Base-by-base conservation (phyloP, 108 stramenopile genomes). In the Stephanodiscus minutulus region DNA sequence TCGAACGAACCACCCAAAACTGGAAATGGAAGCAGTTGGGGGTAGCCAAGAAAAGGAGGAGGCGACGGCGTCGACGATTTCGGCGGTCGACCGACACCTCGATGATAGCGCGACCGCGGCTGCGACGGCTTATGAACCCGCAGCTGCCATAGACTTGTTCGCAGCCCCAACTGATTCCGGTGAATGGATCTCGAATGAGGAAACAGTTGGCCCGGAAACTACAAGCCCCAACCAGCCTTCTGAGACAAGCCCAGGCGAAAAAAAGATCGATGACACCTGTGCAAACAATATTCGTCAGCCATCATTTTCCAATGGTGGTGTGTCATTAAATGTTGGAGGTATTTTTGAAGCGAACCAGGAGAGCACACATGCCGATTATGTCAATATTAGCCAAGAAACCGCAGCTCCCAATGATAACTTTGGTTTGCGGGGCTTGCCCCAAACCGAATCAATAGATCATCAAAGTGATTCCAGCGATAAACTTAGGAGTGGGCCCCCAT, bases 11-110 rank as follows among this genome's bases (percentile, higher is more conserved):
- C 50, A 24, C 50, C 50, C 6, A 13, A 52, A 52, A 25, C 25
- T 15, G 52, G 52, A 53, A 53, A 53, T 53, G 52, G 52, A 24
- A 22, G 52, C 22, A 53, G 52, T 53, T 53, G 52, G 25, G 22
- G 52, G 25, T 5, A 53, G 22, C 22, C 22, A 24, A 12, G 25
- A 53, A 53, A 25, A 0, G 22, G 52, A 53, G 25, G 52, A 25
- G 52, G 52, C 22, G 25, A 25, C 50, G 24, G 24, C 18, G 24
- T 52, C 50, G 50, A n/a, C 52, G 10, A 53, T 27, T 53, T 53
- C 52, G 52, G 52, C 52, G 9, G 52, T 12, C 7, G 52, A 53
- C 25, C 52, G 25, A 27, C 22, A 8, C 52, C 52, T 25, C 22
- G 11, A 27, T 27, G 52, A 53, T 20, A 7, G 25, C 8, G 15